phyloP scores from a whole-genome alignment of 345 rosid genomes.

The Bretschneidera sinensis region DNA sequence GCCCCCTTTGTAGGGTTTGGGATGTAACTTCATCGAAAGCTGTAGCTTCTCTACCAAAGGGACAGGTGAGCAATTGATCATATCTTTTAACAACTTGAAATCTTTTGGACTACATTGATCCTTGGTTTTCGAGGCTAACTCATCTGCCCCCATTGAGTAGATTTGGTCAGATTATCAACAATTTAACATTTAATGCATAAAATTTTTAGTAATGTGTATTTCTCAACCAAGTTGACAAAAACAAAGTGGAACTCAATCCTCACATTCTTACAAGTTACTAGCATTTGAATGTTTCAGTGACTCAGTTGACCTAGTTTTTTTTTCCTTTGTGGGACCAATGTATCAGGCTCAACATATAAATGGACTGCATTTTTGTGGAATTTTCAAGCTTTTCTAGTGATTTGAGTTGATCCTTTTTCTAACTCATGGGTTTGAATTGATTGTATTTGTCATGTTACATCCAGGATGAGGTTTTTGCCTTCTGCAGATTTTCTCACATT shows the following conservation, averaged over 20 bases:
- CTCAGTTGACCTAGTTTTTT: no score
- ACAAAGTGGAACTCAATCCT: no score
- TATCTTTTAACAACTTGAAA: neutral
- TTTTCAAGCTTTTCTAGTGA: slow-evolving; percentile 5
- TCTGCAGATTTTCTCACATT: slow-evolving; percentile 65
- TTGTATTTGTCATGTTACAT: slow-evolving; percentile 10
- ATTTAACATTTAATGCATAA: no score
- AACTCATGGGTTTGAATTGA: slow-evolving; percentile 14
- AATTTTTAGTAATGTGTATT: no score
- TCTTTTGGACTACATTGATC: neutral
- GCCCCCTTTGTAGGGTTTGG: slow-evolving; percentile 86
- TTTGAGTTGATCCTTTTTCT: slow-evolving; percentile 11
- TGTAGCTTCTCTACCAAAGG: slow-evolving; percentile 59
- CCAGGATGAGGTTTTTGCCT: slow-evolving; percentile 81
- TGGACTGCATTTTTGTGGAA: no score
- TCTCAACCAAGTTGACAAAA: no score
- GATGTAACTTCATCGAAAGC: slow-evolving; percentile 53
- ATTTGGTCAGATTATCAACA: no score
- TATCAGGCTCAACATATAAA: no score
- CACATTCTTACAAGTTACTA: no score
- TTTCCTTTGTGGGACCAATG: no score
- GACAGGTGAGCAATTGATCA: slow-evolving; percentile 42
- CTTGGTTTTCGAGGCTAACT: neutral
- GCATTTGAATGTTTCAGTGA: no score
- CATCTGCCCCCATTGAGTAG: no score